Base-by-base conservation (phyloP, 78 protist genomes). In the Dictyostelium capitatum region DNA sequence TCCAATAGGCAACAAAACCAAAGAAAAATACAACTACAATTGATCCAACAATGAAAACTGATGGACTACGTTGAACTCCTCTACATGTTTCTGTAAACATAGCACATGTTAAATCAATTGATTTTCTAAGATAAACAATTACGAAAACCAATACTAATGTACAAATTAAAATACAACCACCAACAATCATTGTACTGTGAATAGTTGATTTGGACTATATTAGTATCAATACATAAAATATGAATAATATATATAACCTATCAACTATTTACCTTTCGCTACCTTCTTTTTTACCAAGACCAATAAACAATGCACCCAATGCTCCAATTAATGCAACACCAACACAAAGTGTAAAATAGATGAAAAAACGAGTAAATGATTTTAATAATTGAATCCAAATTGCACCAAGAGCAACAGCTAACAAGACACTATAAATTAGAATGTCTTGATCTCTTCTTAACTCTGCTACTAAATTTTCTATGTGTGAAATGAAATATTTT, bases 1-100 rank as follows among this genome's bases (percentile, higher is more conserved):
- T 92, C 96, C 96, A 92, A 37, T 59, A 92, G 0, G 90, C 92
- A 28, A 82, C 10, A 54, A 92, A 92, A 28, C 91, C 96, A 50
- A 82, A 41, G 74, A 92, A 92, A 47, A 64, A 17, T 23, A 65
- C 32, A 37, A 82, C 51, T 32, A 82, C 32, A 2, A 92, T 14
- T 23, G 65, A 30, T 14, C 79, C 87, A 62, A 56, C 48, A 51
- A 69, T 17, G 53, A 92, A 73, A 20, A 92, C 93, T 1, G 90
- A 47, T 73, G 96, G 96, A 15, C 59, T 56, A 20, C 81, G 64
- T 62, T 82, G 90, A 30, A 92, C 79, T n/a, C 96, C 96, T 59
- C 84, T 65, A 23, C 90, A 82, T 2, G 90, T 75, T 28, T 92
- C 96, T 41, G 90, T 82, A 48, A 83, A 82, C 85, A 92, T 79